Percentiles rank a stretch among this genome's conserved stretches.
Conservation (phyloP, 2,329 filamentous ascomycete genomes). For the Colletotrichum sp. region DNA sequence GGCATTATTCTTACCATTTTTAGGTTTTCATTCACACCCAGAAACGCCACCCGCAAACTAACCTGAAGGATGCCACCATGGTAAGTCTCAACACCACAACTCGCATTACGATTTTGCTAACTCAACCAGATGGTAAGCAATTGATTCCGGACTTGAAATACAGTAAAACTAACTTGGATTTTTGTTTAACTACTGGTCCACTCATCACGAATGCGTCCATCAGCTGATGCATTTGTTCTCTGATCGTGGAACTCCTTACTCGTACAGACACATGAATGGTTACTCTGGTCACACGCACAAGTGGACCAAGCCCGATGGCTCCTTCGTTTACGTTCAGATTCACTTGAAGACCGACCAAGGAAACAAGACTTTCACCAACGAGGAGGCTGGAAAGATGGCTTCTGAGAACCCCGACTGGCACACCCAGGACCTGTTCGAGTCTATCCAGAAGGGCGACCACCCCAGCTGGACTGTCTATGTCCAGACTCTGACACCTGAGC, state of each 20-base stretch:
- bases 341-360: conserved; percentile 70
- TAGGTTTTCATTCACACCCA: conserved; percentile 75
- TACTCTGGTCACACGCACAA: conserved; percentile 71
- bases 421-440: conserved; percentile 68
- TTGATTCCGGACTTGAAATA: too few relatives aligned
- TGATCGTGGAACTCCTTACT: conserved; percentile 69
- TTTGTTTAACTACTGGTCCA: too few relatives aligned
- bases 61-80: conserved; percentile 58
- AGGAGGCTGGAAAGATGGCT: conserved; percentile 59
- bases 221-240: conserved; percentile 71
- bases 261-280: conserved; percentile 70
- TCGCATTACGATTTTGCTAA: too few relatives aligned
- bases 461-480: conserved; percentile 70
- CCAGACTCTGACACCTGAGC: conserved; percentile 66
- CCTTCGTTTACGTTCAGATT: conserved; percentile 70
- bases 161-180: too few relatives aligned
- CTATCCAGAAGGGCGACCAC: conserved; percentile 65
- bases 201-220: conserved; percentile 68
- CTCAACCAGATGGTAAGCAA: too few relatives aligned
- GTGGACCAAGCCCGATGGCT: conserved; percentile 68
- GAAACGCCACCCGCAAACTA: conserved; percentile 76
- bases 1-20: too few relatives aligned
- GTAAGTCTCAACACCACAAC: too few relatives aligned
- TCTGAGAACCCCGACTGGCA: conserved; percentile 66
- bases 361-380: conserved; percentile 62